Conservation (phyloP, 768 basidiomycete genomes). For the Kwoniella dendrophila region DNA sequence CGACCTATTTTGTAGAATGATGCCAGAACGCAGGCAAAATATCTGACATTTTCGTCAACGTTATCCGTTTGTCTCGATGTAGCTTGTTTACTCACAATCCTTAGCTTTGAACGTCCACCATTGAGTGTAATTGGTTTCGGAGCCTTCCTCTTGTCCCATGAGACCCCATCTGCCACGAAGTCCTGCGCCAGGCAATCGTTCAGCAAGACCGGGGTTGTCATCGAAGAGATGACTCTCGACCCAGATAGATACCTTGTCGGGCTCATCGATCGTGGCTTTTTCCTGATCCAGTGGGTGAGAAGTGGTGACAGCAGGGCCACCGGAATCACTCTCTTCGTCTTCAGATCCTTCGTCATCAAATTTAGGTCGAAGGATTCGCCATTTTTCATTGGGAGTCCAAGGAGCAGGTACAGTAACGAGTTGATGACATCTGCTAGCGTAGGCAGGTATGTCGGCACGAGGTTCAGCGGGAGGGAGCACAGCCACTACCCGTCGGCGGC, state of each 20-base stretch:
- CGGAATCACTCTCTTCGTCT: constrained; percentile 1
- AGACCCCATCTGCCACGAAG: constrained; percentile 27
- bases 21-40: constrained; percentile 22
- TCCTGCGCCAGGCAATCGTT: constrained; percentile 15
- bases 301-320: background rate
- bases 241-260: constrained; percentile 25
- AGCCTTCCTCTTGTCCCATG: constrained; percentile 10
- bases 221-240: constrained; percentile 9
- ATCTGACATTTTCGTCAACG: background rate
- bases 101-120: constrained; percentile 34
- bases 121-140: background rate
- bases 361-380: constrained; percentile 22
- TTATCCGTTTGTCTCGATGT: background rate
- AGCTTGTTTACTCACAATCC: constrained; percentile 24
- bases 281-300: constrained; percentile 29
- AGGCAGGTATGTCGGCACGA: background rate
- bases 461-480: constrained; percentile 7
- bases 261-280: constrained; percentile 30
- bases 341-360: constrained; percentile 18
- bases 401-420: constrained; percentile 41
- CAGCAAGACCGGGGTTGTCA: background rate
- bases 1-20: background rate
- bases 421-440: constrained; percentile 18
- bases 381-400: constrained; percentile 42
- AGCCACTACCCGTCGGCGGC: constrained; percentile 26